Evolutionary conservation across 305 asterid genomes (phyloP).

Genomic region (Solanum hybrid): DNA sequence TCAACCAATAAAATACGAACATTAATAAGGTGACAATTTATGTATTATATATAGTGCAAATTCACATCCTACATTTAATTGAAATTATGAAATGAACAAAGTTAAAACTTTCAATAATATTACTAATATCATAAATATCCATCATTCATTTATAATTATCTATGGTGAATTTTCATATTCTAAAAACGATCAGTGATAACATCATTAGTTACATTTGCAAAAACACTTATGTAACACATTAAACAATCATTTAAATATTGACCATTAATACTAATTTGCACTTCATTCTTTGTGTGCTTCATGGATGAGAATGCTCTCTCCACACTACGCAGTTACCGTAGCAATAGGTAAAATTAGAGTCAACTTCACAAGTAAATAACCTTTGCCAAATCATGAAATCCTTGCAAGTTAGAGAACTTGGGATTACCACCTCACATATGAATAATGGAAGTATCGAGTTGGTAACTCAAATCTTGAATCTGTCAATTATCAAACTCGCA

Average conservation of each 20-base stretch:
- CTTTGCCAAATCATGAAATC: not conserved
- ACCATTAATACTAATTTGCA: not conserved
- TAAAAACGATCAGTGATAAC: not conserved
- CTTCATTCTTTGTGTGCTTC: not conserved
- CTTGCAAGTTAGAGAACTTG: not conserved
- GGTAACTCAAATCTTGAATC: not conserved
- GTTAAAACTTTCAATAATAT: not conserved
- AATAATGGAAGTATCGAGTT: not conserved
- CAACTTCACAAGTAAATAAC: not conserved
- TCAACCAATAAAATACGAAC: not conserved
- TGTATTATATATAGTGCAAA: not conserved
- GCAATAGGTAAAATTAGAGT: not conserved
- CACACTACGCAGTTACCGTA: not conserved
- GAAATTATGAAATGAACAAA: not conserved
- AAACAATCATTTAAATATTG: not conserved
- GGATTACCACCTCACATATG: not conserved
- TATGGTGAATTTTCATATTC: not conserved
- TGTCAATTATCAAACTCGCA: not conserved
- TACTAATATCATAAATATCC: not conserved
- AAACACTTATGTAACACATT: not conserved
- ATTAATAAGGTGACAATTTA: not conserved
- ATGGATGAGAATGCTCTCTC: not conserved
- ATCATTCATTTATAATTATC: not conserved
- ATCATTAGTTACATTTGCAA: not conserved
- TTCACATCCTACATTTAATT: not conserved